Percentiles rank a stretch among this genome's conserved stretches.
These are phyloP conservation scores for Fusarium coffeatum DNA, from an alignment of 2,329 filamentous ascomycete genomes.

Conservation along the genomic window DNA sequence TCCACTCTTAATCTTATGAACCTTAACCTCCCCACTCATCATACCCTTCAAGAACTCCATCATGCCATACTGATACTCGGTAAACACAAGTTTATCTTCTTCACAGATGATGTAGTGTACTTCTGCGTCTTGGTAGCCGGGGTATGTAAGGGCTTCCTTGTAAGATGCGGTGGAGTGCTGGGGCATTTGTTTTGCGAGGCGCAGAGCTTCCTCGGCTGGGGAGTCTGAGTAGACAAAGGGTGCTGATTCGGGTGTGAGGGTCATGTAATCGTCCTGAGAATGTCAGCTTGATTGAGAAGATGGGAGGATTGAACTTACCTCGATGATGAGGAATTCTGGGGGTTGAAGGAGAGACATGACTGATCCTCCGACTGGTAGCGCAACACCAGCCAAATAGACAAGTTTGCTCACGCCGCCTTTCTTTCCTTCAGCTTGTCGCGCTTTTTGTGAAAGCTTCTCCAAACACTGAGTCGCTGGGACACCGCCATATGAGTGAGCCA, in stretches of 20 bases:
- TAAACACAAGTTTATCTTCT: background rate
- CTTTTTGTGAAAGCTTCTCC: conserved; percentile 5
- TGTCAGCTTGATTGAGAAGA: background rate
- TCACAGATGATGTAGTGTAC: conserved; percentile 22
- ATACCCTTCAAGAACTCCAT: conserved; percentile 1
- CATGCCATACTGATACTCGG: conserved; percentile 1
- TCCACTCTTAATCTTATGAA: conserved; percentile 7
- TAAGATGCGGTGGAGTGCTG: conserved; percentile 22
- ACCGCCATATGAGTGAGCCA: conserved; percentile 21
- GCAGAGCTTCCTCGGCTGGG: background rate
- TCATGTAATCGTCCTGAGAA: conserved; percentile 15
- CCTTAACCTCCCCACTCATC: background rate
- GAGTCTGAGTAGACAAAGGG: conserved; percentile 15
- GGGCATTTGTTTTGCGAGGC: conserved; percentile 1
- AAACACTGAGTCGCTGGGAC: conserved; percentile 16
- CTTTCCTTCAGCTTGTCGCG: conserved; percentile 1
- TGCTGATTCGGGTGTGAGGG: background rate
- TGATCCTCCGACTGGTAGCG: background rate
- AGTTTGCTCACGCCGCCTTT: conserved; percentile 3
- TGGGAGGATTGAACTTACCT: background rate
- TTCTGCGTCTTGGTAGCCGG: conserved; percentile 15
- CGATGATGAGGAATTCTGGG: background rate
- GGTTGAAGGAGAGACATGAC: conserved; percentile 1
- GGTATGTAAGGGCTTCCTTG: conserved; percentile 16
- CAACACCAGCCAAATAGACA: conserved; percentile 10